Conservation (phyloP, 2,329 filamentous ascomycete species). For the Fusarium sp. region DNA sequence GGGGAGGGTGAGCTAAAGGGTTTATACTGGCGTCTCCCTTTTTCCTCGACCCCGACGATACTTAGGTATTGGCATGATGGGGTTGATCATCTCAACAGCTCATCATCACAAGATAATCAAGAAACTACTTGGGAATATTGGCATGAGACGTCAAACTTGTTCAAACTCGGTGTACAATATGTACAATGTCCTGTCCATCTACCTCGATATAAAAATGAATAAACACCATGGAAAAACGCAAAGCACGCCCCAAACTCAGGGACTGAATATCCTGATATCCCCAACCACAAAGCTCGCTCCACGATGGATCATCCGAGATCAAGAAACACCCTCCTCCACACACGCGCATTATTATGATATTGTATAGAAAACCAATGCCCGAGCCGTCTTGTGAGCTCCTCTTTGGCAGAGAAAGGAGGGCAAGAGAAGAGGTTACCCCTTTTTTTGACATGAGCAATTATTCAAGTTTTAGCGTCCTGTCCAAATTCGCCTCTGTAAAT, state of each 20-base stretch:
- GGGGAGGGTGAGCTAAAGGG: not conserved
- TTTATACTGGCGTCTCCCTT: not conserved
- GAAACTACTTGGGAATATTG: not conserved
- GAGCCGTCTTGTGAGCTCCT: constrained; percentile 7
- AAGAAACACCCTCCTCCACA: constrained; percentile 18
- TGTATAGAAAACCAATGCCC: constrained; percentile 31
- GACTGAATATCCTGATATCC: constrained; percentile 15
- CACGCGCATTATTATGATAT: constrained; percentile 41
- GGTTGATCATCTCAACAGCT: not conserved
- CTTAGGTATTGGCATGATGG: not conserved
- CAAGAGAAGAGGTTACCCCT: constrained; percentile 10
- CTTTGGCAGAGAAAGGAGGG: constrained; percentile 19
- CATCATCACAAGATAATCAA: not conserved
- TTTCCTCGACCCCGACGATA: not conserved
- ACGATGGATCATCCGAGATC: constrained; percentile 18
- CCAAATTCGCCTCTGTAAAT: constrained; percentile 35
- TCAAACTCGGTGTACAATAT: constrained; percentile 44
- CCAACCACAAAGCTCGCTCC: constrained; percentile 27
- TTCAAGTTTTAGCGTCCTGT: constrained; percentile 41
- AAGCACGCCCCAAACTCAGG: constrained; percentile 13
- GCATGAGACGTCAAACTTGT: constrained; percentile 24
- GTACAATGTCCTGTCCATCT: constrained; percentile 36
- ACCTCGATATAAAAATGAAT: constrained; percentile 25
- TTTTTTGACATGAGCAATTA: constrained; percentile 28
- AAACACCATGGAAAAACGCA: constrained; percentile 30